These are phyloP conservation scores for Blakeslea trispora DNA, from an alignment of 371 early-diverging fungal species.

Conservation along the genomic window DNA sequence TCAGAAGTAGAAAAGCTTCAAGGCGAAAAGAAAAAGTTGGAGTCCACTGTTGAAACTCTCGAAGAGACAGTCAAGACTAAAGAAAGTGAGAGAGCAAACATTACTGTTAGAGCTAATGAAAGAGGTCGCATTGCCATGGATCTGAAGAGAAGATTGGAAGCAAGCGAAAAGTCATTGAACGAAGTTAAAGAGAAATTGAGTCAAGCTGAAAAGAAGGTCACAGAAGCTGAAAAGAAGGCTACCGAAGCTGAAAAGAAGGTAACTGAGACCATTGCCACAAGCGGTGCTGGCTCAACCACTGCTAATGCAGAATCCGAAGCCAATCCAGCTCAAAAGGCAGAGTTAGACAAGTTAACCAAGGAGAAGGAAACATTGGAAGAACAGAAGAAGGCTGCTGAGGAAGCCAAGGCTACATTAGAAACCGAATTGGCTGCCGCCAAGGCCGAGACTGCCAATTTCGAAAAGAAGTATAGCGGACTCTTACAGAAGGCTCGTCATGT, in stretches of 20 bases:
- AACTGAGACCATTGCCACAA: not conserved
- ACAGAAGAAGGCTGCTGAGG: constrained; percentile 3
- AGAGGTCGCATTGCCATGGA: constrained; percentile 25
- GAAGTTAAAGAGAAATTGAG: constrained; percentile 1
- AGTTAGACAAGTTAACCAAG: constrained; percentile 5
- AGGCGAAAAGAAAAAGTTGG: not conserved
- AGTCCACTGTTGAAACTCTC: constrained; percentile 6
- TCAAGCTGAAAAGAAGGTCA: constrained; percentile 10
- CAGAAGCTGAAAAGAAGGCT: constrained; percentile 2
- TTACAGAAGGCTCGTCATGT: constrained; percentile 15
- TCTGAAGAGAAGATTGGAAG: constrained; percentile 11
- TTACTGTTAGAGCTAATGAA: constrained; percentile 12
- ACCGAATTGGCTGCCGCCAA: constrained; percentile 1
- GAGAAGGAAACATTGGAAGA: constrained; percentile 19
- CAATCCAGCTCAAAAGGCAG: not conserved
- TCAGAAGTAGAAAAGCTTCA: constrained; percentile 8
- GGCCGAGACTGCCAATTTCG: not conserved
- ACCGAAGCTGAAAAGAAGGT: constrained; percentile 1
- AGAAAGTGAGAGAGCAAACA: constrained; percentile 1
- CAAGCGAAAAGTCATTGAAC: not conserved
- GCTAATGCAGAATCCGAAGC: not conserved
- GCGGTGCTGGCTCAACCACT: not conserved
- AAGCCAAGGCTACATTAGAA: constrained; percentile 15
- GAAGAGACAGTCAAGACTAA: constrained; percentile 3
- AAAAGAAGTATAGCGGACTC: constrained; percentile 10